Base-by-base conservation (phyloP, 768 basidiomycete genomes). In the Hypholoma fasciculare region DNA sequence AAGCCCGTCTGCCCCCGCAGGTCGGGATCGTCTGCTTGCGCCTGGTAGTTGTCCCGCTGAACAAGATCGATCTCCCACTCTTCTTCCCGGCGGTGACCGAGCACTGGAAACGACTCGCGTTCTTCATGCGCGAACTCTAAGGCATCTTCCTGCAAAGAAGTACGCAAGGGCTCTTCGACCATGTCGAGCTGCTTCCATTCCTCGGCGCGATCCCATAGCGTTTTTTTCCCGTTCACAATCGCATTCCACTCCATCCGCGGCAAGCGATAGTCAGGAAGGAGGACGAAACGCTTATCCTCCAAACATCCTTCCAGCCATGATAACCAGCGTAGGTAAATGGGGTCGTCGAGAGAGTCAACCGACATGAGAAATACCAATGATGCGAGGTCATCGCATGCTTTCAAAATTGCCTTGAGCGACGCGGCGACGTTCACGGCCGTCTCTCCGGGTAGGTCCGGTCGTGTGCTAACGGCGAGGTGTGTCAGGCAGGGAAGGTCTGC, bases 381-480 rank as follows among this genome's bases (percentile, higher is more conserved):
- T 19, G 52, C 42, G 2, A 71, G 58, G 4, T 52, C 58, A 2
- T 60, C 49, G 42, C 63, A 65, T 5, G 50, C 42, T 11, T 63
- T 44, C 26, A 71, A 60, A 14, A 69, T 61, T 4, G 40, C 49
- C 17, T 52, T 49, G 34, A 69, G 56, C 6, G 64, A 59, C 6
- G 58, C 49, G 7, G 57, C 58, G 39, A 69, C 51, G 12, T 65
- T 63, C 5, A 58, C 49, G 8, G 61, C 60, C 0, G 61, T 65
- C n/a, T 47, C 44, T 19, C 57, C 62, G 3, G 65, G 56, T 19
- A 71, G 60, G 20, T 69, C 59, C 2, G 65, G 36, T 20, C 70
- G 72, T 7, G 74, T 69, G 52, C 69, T 66, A 2, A 72, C 70
- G 16, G 72, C 72, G 5, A 76, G 68, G 49, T 75, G 73, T 2